These are phyloP conservation scores for Grosmannia clavigera DNA, from an alignment of 2,329 filamentous ascomycete species.

Conservation along the genomic window DNA sequence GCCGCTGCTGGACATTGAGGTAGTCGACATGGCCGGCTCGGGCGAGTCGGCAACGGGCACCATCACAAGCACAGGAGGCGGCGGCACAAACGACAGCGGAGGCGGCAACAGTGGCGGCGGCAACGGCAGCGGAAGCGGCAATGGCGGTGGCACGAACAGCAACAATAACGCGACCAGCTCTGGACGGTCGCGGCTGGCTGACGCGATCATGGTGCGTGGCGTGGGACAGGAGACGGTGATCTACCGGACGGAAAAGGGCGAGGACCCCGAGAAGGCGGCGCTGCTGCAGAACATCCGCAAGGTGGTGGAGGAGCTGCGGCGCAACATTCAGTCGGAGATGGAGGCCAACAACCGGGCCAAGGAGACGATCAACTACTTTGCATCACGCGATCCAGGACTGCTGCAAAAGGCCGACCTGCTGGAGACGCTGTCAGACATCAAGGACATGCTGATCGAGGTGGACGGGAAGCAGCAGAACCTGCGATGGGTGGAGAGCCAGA, in stretches of 20 bases:
- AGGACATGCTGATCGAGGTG: slow-evolving; percentile 86
- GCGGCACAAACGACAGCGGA: not conserved
- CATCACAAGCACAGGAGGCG: not conserved
- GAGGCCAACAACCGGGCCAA: slow-evolving; percentile 75
- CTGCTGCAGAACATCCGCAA: slow-evolving; percentile 85
- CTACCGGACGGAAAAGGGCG: slow-evolving; percentile 76
- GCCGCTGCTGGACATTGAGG: slow-evolving; percentile 83
- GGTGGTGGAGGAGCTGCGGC: slow-evolving; percentile 81
- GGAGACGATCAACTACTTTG: slow-evolving; percentile 78
- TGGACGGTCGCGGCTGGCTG: slow-evolving; percentile 54
- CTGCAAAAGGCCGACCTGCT: slow-evolving; percentile 70
- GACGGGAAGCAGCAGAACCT: slow-evolving; percentile 95
- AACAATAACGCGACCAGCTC: slow-evolving; percentile 10
- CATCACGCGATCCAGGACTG: slow-evolving; percentile 62
- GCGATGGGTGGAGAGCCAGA: slow-evolving; percentile 87
- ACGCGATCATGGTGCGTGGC: slow-evolving; percentile 79
- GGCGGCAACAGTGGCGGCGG: slow-evolving; percentile 9
- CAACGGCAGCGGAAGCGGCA: slow-evolving; percentile 16
- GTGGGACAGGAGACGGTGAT: slow-evolving; percentile 87
- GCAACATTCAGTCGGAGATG: slow-evolving; percentile 72
- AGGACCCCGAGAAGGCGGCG: slow-evolving; percentile 64
- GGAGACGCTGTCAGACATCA: slow-evolving; percentile 64
- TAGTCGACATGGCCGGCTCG: slow-evolving; percentile 62
- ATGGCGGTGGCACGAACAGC: not conserved
- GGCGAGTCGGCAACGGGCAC: slow-evolving; percentile 26